These are phyloP conservation scores for Ustilago tritici DNA, from an alignment of 1,284 basidiomycete species.

Conservation along the genomic window DNA sequence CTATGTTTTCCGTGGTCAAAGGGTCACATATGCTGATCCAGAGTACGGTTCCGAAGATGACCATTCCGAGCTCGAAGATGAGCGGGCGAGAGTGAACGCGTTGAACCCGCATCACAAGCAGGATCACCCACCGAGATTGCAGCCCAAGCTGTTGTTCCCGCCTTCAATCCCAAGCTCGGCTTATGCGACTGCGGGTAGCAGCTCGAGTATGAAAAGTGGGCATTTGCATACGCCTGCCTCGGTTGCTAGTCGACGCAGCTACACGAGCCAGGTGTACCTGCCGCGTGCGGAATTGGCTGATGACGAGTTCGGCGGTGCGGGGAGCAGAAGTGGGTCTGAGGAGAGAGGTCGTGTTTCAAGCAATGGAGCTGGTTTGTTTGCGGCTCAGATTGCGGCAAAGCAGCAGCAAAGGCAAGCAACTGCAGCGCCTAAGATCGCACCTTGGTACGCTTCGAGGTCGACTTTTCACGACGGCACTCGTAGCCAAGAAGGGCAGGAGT, in stretches of 20 bases:
- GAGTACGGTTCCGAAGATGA: slow-evolving; percentile 58
- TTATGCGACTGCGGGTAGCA: neutral
- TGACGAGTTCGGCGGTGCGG: slow-evolving; percentile 15
- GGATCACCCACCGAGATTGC: slow-evolving; percentile 35
- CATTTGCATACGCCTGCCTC: neutral
- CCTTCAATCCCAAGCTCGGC: slow-evolving; percentile 7
- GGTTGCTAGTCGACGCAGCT: slow-evolving; percentile 3
- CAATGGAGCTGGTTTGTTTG: slow-evolving; percentile 32
- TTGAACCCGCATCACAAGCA: slow-evolving; percentile 37
- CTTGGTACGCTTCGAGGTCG: neutral
- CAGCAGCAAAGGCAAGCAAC: slow-evolving; percentile 9
- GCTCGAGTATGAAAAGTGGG: neutral
- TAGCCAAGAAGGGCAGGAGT: neutral
- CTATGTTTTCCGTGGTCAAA: slow-evolving; percentile 62
- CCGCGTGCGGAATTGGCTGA: slow-evolving; percentile 17
- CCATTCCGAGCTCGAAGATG: slow-evolving; percentile 31
- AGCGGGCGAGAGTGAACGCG: slow-evolving; percentile 21
- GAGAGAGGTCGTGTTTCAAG: slow-evolving; percentile 5
- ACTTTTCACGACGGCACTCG: neutral
- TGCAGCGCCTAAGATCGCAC: neutral
- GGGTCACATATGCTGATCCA: slow-evolving; percentile 56
- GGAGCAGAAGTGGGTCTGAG: slow-evolving; percentile 18
- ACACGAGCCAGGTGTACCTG: neutral
- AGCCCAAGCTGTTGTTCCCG: slow-evolving; percentile 50
- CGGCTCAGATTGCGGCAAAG: slow-evolving; percentile 33